Evolutionary conservation across 345 rosid genomes (phyloP).

Genomic region (Melaleuca alternifolia): DNA sequence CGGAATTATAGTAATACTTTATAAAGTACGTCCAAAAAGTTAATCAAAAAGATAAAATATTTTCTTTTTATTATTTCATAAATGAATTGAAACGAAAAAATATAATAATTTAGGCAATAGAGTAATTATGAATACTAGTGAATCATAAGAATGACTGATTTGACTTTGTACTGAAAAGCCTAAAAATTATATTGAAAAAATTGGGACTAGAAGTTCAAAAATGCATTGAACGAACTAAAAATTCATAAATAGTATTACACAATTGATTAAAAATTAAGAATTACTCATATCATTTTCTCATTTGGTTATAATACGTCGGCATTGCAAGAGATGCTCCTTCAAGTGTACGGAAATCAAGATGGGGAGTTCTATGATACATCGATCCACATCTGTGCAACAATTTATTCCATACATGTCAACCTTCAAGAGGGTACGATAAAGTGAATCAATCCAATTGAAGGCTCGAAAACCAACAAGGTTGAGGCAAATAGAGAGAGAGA

Average conservation of each 20-base stretch:
- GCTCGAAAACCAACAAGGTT: not conserved
- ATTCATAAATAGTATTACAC: rapidly evolving
- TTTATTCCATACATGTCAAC: not conserved
- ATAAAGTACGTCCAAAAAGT: not conserved
- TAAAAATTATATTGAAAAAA: not conserved
- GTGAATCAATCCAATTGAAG: not conserved
- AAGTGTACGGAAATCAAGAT: not conserved
- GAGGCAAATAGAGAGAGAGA: not conserved
- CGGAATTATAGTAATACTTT: not conserved
- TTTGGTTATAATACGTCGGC: not conserved
- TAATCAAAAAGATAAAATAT: not conserved
- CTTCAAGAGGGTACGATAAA: not conserved
- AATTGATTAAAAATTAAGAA: not conserved
- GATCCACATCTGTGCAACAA: not conserved
- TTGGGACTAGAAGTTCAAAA: not conserved
- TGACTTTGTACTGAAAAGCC: not conserved
- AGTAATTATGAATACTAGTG: not conserved
- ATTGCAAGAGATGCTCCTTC: not conserved
- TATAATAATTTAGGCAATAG: not conserved
- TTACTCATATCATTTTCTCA: not conserved
- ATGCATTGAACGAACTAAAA: not conserved
- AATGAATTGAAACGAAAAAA: not conserved
- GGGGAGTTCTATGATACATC: not conserved
- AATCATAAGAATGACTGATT: not conserved
- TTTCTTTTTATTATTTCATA: not conserved